Evolutionary conservation across 176 grass and related monocot genomes (phyloP).

Genomic region (Miscanthus lutarioriparius): DNA sequence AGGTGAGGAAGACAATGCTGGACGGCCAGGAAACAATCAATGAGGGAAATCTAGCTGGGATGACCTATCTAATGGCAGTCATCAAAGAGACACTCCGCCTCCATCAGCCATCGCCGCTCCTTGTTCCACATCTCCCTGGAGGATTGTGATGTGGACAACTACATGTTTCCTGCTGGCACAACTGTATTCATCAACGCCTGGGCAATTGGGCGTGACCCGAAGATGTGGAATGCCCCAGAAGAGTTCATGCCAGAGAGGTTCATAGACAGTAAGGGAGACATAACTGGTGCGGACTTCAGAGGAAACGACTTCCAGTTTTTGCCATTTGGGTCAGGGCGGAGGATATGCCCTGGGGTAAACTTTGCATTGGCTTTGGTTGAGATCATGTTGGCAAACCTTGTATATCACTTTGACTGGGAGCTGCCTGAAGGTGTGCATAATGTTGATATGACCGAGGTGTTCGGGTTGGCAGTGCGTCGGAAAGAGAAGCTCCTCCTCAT

Average conservation of each 20-base stretch:
- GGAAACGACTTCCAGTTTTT: not conserved
- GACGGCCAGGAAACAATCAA: not conserved
- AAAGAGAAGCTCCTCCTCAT: not conserved
- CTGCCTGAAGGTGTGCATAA: not conserved
- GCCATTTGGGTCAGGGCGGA: not conserved
- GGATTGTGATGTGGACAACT: not conserved
- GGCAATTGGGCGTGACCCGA: not conserved
- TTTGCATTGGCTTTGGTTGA: not conserved
- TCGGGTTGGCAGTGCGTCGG: not conserved
- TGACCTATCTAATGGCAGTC: not conserved
- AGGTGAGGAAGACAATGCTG: not conserved
- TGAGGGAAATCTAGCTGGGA: not conserved
- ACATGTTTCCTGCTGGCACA: not conserved
- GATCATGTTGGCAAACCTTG: not conserved
- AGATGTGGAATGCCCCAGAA: not conserved
- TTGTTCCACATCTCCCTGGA: not conserved
- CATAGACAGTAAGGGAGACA: not conserved
- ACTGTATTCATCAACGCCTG: not conserved
- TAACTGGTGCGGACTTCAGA: not conserved
- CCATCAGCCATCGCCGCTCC: not conserved
- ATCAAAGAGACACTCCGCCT: not conserved
- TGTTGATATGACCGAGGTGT: not conserved
- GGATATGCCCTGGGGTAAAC: not conserved
- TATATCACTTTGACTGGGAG: not conserved
- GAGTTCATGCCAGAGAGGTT: not conserved